Base-by-base conservation (phyloP, 768 basidiomycete genomes). In the Amylocystis lapponica region DNA sequence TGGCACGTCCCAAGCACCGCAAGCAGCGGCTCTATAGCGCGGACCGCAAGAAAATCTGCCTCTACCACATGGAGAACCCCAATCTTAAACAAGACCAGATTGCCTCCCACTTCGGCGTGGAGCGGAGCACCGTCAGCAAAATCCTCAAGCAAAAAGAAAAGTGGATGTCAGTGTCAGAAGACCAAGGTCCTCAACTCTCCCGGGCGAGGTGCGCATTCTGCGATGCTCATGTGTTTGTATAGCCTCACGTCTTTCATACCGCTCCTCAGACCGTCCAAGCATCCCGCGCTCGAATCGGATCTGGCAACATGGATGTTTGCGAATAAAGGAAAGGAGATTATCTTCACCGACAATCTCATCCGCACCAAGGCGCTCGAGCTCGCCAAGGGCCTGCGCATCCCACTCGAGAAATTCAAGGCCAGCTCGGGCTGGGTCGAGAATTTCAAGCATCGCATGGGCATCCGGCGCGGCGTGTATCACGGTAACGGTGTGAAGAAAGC, bases 101-200 rank as follows among this genome's bases (percentile, higher is more conserved):
- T 53, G 91, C 84, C 4, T 67, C 68, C 10, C 65, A 67, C 25
- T 93, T 83, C 59, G 76, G 78, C 38, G 84, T 92, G 47, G 91
- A 94, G 57, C 80, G 91, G 40, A 92, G 88, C 66, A 94, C 91
- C n/a, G 83, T 94, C 62, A 87, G 85, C 65, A 93, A 94, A 66
- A 92, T 91, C 49, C 72, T 93, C 51, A 92, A 92, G 63, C 68
- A 84, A 56, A 89, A 86, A 63, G 71, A 73, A n/a, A 78, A 79
- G 50, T 94, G 89, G 90, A 66, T 92, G 57, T 79, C 74, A 51
- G 71, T 85, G 30, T 55, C 75, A 76, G 45, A 72, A 69, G 46
- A 67, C 76, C 47, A 71, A 73, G 39, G 69, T 79, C 45, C 72
- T 81, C n/a, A 85, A 85, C 58, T 78, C n/a, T n/a, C n/a, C n/a